Evolutionary conservation across 805 yeast species (phyloP), one percentile per base, ranked within the genome.

Genomic region (Suhomyces faveliae): DNA sequence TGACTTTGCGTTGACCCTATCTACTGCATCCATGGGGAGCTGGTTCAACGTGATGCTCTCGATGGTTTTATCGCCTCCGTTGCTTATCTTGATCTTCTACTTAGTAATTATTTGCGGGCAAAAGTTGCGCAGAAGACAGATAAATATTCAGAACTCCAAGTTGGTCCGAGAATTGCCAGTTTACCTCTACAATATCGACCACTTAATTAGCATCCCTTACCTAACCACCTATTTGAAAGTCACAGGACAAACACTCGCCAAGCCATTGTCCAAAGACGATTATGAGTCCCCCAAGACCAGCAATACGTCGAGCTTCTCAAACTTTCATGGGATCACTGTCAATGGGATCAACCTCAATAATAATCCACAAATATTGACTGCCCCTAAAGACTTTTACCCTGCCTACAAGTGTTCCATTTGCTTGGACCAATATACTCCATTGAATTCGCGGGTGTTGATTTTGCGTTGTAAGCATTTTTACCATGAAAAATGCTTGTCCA

Each of bases 391-490:
- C 54, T 68, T 64, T 48, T 68, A 54, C 42, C 73, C 77, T 1
- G 63, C 82, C 1, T 77, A 69, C 51, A 82, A 79, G 60, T 83
- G 87, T 57, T 77, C 80, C 20, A 81, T 83, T 20, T 83, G 87
- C 54, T 69, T 83, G 37, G 85, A 78, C 40, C 75, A 70, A 51
- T 82, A 77, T 55, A 62, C 66, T 9, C 74, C 76, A 12, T 72
- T 79, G 25, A 67, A 64, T 47, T 69, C 79, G 19, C 66, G 68
- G 42, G 80, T 83, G 15, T 68, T 81, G 64, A 67, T 74, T 19
- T 67, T 83, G 42, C 82, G 81, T 6, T 83, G 87, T 58, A 76
- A 77, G 44, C 87, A 83, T 60, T 79, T 81, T 51, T 83, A 74
- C 63, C 87, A 83, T 57, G 76, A 74, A 39, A 67, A 66, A 21